Conservation (phyloP, 352 stramenopile genomes). For the Globisporangium alternatum region DNA sequence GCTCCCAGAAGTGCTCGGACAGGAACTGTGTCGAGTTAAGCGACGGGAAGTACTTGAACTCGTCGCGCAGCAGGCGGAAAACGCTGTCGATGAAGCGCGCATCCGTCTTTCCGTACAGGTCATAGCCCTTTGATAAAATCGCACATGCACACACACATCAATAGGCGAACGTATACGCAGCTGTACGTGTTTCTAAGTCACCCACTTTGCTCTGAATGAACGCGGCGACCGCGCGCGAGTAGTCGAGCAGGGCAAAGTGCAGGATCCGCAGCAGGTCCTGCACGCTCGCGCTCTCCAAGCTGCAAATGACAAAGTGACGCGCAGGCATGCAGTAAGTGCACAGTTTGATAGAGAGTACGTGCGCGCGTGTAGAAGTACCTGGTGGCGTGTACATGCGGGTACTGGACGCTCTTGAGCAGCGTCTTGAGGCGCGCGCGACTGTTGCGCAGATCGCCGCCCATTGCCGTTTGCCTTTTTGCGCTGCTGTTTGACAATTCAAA, state of each 20-base stretch:
- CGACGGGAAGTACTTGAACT: constrained; percentile 70
- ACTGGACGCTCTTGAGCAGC: constrained; percentile 50
- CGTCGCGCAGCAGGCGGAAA: constrained; percentile 69
- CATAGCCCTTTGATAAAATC: constrained; percentile 35
- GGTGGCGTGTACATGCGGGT: constrained; percentile 38
- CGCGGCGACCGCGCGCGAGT: constrained; percentile 57
- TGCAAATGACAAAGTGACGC: not conserved
- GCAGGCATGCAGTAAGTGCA: not conserved
- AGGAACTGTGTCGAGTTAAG: constrained; percentile 67
- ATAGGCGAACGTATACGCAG: not conserved
- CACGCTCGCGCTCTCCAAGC: constrained; percentile 33
- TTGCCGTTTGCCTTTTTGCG: constrained; percentile 12
- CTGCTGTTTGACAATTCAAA: constrained; percentile 12
- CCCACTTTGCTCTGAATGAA: constrained; percentile 43
- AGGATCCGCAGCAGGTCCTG: constrained; percentile 61
- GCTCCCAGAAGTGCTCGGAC: constrained; percentile 51
- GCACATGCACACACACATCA: not conserved
- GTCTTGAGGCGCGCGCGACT: constrained; percentile 52
- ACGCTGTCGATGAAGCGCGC: constrained; percentile 68
- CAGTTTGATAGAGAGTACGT: not conserved
- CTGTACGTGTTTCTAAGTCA: not conserved
- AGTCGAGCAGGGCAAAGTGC: constrained; percentile 73
- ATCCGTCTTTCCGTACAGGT: constrained; percentile 78
- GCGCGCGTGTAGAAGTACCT: constrained; percentile 21
- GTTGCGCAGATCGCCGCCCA: constrained; percentile 49